Conservation (phyloP, 2,329 filamentous ascomycete species). For the Ascochyta lentis region DNA sequence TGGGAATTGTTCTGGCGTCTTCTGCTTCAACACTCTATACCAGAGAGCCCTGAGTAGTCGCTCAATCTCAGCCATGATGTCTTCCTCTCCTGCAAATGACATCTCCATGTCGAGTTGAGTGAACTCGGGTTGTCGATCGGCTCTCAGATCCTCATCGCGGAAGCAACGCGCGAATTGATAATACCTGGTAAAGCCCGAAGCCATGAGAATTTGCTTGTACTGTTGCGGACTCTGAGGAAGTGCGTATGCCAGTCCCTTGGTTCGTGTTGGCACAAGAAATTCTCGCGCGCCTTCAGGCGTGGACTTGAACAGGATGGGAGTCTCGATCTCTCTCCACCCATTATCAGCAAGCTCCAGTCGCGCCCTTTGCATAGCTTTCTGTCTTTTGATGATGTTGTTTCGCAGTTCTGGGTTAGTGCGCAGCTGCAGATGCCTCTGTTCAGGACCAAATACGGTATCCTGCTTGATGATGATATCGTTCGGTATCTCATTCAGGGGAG, state of each 20-base stretch:
- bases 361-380: slow-evolving; percentile 62
- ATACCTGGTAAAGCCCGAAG: slow-evolving; percentile 80
- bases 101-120: slow-evolving; percentile 97
- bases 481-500: slow-evolving; percentile 75
- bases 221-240: slow-evolving; percentile 96
- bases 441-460: slow-evolving; percentile 74
- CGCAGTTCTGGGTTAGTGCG: slow-evolving; percentile 74
- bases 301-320: slow-evolving; percentile 94
- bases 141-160: slow-evolving; percentile 89
- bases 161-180: slow-evolving; percentile 96
- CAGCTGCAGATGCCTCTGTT: slow-evolving; percentile 83
- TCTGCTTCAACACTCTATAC: slow-evolving; percentile 55
- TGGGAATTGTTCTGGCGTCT: slow-evolving; percentile 58
- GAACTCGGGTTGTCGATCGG: slow-evolving; percentile 95
- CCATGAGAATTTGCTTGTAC: slow-evolving; percentile 98
- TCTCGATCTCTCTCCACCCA: slow-evolving; percentile 82
- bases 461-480: slow-evolving; percentile 77
- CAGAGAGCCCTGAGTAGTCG: slow-evolving; percentile 63
- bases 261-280: slow-evolving; percentile 88
- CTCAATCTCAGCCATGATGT: slow-evolving; percentile 70
- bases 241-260: slow-evolving; percentile 80
- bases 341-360: slow-evolving; percentile 60
- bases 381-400: slow-evolving; percentile 74
- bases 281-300: slow-evolving; percentile 95
- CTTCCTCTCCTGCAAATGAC: slow-evolving; percentile 76